Evolutionary conservation across 345 rosid genomes (phyloP).

Genomic region (Arabis hirsuta): DNA sequence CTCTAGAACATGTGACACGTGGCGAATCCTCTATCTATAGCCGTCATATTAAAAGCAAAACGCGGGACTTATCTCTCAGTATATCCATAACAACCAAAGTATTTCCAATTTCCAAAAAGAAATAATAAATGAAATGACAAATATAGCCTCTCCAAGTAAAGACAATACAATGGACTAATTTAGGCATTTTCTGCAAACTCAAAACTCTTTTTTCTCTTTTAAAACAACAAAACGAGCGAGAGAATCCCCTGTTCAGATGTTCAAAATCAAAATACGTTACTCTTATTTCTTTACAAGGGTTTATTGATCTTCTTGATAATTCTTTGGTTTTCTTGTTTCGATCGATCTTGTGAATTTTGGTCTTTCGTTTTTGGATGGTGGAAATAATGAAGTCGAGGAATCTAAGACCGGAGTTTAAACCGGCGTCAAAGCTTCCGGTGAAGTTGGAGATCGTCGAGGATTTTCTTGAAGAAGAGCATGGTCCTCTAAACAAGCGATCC

Average conservation of each 20-base stretch:
- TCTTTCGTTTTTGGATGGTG: slow-evolving; percentile 53
- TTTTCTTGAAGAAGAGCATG: slow-evolving; percentile 68
- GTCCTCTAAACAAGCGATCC: slow-evolving; percentile 70
- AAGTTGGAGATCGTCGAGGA: slow-evolving; percentile 85
- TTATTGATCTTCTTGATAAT: not conserved
- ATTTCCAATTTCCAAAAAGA: not conserved
- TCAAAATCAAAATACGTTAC: slow-evolving; percentile 31
- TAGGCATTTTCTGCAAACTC: slow-evolving; percentile 14
- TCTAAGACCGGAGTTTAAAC: slow-evolving; percentile 25
- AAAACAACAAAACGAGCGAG: not conserved
- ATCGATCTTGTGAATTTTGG: not conserved
- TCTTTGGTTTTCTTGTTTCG: not conserved
- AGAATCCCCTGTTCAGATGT: slow-evolving; percentile 6
- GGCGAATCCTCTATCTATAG: slow-evolving; percentile 26
- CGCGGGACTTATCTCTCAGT: slow-evolving; percentile 20
- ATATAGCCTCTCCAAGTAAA: slow-evolving; percentile 29
- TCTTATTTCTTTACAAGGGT: slow-evolving; percentile 17
- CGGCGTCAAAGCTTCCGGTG: slow-evolving; percentile 62
- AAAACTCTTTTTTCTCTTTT: not conserved
- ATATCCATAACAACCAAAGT: slow-evolving; percentile 9
- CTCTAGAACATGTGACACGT: too few relatives aligned
- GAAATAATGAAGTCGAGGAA: slow-evolving; percentile 73
- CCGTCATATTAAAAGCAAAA: slow-evolving; percentile 29
- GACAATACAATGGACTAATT: slow-evolving; percentile 11
- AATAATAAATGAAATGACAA: not conserved